Percentiles rank a stretch among this genome's conserved stretches.
Conservation (phyloP, 1,284 basidiomycete genomes). For the Rhodofomes roseus region DNA sequence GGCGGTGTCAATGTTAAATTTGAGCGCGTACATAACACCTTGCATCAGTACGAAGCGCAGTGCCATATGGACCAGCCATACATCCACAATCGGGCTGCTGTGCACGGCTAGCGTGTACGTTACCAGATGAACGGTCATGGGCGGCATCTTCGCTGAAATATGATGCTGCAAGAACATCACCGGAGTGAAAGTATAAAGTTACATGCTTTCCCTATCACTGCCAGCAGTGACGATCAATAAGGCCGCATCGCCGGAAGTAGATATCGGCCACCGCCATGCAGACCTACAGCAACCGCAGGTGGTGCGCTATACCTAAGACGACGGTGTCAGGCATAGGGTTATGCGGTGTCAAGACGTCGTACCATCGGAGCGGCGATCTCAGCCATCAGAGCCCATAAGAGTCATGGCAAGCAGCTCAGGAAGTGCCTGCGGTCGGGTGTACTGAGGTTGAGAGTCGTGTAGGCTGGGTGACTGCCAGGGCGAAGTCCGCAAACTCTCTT, state of each 20-base stretch:
- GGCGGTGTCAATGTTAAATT: not conserved
- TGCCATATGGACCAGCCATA: not conserved
- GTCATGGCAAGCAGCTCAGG: not conserved
- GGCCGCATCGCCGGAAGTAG: not conserved
- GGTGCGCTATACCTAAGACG: not conserved
- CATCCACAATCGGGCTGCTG: not conserved
- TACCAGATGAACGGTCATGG: not conserved
- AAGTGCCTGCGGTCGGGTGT: not conserved
- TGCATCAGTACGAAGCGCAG: not conserved
- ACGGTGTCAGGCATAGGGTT: not conserved
- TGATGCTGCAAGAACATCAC: not conserved
- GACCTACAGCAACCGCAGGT: not conserved
- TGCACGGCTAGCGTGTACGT: not conserved
- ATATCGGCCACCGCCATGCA: not conserved
- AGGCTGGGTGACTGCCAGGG: slow-evolving; percentile 11
- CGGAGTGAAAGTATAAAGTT: not conserved
- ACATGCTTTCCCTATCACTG: not conserved
- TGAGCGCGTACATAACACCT: not conserved
- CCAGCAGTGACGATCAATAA: not conserved
- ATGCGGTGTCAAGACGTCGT: not conserved
- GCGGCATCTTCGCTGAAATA: not conserved
- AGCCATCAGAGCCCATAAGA: not conserved
- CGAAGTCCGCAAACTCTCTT: slow-evolving; percentile 24
- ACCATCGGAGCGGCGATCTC: not conserved
- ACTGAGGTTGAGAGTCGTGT: not conserved